Conservation (phyloP, 2,329 filamentous ascomycete genomes). For the Dactylellina leptospora region DNA sequence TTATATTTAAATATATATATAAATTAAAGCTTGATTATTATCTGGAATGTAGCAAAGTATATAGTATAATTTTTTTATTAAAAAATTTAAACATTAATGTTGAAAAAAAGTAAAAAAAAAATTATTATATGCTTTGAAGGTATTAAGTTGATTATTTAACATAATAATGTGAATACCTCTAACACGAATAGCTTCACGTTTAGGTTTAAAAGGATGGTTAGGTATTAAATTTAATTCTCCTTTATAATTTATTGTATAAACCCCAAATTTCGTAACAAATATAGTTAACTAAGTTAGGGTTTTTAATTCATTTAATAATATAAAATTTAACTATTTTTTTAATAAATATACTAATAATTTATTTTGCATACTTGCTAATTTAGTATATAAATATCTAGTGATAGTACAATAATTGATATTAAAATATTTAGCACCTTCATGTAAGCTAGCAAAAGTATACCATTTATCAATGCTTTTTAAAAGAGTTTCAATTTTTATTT, state of each 20-base stretch:
- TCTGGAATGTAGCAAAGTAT: constrained; percentile 9
- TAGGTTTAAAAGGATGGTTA: constrained; percentile 48
- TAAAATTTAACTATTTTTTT: constrained; percentile 17
- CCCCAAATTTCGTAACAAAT: constrained; percentile 18
- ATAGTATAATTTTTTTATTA: constrained; percentile 24
- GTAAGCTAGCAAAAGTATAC: constrained; percentile 44
- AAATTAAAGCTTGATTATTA: constrained; percentile 13
- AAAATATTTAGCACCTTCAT: constrained; percentile 44
- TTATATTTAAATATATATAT: constrained; percentile 49
- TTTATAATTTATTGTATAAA: constrained; percentile 37
- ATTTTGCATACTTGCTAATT: constrained; percentile 44
- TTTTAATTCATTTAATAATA: constrained; percentile 48
- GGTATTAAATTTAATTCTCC: constrained; percentile 36
- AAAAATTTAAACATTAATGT: constrained; percentile 13
- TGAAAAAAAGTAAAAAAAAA: constrained; percentile 9
- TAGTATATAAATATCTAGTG: constrained; percentile 47
- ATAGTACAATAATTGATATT: constrained; percentile 50
- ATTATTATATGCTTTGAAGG: constrained; percentile 9
- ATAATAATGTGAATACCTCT: constrained; percentile 10
- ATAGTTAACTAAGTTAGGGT: constrained; percentile 13
- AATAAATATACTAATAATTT: constrained; percentile 42
- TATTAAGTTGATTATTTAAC: constrained; percentile 12
- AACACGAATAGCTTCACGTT: constrained; percentile 30
- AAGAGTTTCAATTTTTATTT: constrained; percentile 11
- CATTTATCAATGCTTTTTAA: constrained; percentile 1